Conservation (phyloP, 108 stramenopile genomes). For the Mediolabrus comicus region DNA sequence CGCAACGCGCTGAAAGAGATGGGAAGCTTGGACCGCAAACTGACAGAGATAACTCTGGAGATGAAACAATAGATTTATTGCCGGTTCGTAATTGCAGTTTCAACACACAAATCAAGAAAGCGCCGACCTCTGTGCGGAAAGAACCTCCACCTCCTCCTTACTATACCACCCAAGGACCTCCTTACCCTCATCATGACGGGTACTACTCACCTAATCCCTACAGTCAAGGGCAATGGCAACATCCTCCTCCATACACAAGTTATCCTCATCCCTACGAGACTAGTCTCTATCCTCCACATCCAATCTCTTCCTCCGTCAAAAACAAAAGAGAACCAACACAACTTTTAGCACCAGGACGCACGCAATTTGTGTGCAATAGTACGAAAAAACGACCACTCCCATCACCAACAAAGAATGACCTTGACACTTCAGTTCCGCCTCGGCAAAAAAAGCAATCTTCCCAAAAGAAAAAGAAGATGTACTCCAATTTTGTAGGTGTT, state of each 20-base stretch:
- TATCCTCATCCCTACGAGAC: neutral
- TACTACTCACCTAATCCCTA: neutral
- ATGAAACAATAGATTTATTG: too few relatives aligned
- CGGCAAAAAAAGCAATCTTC: constrained; percentile 3
- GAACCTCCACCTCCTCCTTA: neutral
- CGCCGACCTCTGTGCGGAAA: too few relatives aligned
- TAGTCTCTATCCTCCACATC: neutral
- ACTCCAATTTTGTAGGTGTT: constrained; percentile 54
- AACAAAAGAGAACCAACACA: neutral
- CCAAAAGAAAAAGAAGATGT: constrained; percentile 43
- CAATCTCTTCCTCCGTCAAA: neutral
- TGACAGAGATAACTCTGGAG: too few relatives aligned
- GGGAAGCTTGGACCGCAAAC: neutral
- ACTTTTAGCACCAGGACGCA: neutral
- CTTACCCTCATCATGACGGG: neutral
- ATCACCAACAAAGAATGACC: neutral
- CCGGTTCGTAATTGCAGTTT: too few relatives aligned
- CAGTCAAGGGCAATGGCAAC: neutral
- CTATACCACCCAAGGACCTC: neutral
- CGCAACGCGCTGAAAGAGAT: neutral
- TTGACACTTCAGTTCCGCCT: neutral
- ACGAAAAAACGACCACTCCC: neutral
- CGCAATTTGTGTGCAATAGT: neutral
- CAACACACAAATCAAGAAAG: too few relatives aligned
- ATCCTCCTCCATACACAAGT: constrained; percentile 1